These are phyloP conservation scores for Drechslera avenae DNA, from an alignment of 2,329 filamentous ascomycete species.

Conservation along the genomic window DNA sequence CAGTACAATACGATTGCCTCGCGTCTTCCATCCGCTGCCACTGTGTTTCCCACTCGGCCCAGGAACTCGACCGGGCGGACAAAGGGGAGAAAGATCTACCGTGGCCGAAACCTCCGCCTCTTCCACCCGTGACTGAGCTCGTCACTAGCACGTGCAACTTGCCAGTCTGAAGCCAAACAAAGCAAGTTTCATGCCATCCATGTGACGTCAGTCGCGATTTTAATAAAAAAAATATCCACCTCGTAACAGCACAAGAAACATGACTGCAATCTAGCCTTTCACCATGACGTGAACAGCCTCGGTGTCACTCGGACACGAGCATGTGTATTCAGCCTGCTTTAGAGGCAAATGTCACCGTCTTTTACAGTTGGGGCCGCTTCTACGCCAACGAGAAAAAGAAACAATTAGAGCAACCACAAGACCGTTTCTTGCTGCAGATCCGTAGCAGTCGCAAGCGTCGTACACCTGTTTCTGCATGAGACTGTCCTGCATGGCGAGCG, in stretches of 20 bases:
- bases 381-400: too few relatives aligned
- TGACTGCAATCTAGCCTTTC: background rate
- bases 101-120: slow-evolving; percentile 6
- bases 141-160: slow-evolving; percentile 10
- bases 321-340: background rate
- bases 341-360: too few relatives aligned
- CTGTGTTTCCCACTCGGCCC: background rate
- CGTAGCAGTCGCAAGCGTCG: too few relatives aligned
- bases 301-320: background rate
- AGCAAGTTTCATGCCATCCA: slow-evolving; percentile 21
- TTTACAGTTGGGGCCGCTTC: too few relatives aligned
- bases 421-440: too few relatives aligned
- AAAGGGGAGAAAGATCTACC: background rate
- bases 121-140: slow-evolving; percentile 3
- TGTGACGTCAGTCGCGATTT: slow-evolving; percentile 23
- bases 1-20: background rate
- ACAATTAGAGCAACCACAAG: too few relatives aligned
- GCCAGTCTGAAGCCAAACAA: slow-evolving; percentile 9
- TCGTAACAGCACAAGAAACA: background rate
- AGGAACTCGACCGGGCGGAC: background rate
- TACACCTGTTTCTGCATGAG: too few relatives aligned
- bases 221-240: slow-evolving; percentile 11
- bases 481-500: too few relatives aligned
- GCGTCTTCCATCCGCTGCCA: background rate
- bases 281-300: slow-evolving; percentile 4